A percentile compares a stretch with the other conserved stretches of the same genome.
phyloP scores from a whole-genome alignment of 371 early-diverging fungal species.

The Thermomucor indicae-seudaticae region DNA sequence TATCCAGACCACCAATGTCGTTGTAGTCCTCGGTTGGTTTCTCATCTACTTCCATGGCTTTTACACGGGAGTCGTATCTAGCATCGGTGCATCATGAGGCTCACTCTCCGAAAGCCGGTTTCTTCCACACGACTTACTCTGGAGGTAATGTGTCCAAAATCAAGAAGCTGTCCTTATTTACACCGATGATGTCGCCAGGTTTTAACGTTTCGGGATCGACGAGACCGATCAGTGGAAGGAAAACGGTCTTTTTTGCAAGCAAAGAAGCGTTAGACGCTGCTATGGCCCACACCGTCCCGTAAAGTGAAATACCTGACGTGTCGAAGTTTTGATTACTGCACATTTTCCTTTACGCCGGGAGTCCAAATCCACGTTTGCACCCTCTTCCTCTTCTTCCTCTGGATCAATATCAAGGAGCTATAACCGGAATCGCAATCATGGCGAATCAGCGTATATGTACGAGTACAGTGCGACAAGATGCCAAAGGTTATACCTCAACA shows the following conservation, averaged over 20 bases:
- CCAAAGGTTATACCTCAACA: slow-evolving; percentile 97
- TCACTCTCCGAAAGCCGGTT: background rate
- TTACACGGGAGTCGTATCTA: slow-evolving; percentile 98
- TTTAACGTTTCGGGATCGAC: slow-evolving; percentile 91
- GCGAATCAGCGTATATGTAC: no score
- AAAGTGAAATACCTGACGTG: slow-evolving; percentile 96
- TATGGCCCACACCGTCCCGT: slow-evolving; percentile 4
- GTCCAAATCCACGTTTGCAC: slow-evolving; percentile 92
- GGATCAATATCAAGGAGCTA: slow-evolving; percentile 93
- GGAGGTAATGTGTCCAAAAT: slow-evolving; percentile 98
- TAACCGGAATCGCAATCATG: no score
- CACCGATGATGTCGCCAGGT: slow-evolving; percentile 99
- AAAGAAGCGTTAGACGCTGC: background rate
- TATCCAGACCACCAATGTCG: slow-evolving; percentile 27
- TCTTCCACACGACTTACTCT: slow-evolving; percentile 59
- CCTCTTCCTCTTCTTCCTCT: slow-evolving; percentile 87
- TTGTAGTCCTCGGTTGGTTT: slow-evolving; percentile 99
- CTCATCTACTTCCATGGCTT: slow-evolving; percentile 99
- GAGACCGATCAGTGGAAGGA: slow-evolving; percentile 97
- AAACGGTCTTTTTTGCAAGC: slow-evolving; percentile 69
- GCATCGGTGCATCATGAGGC: background rate
- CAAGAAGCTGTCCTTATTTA: slow-evolving; percentile 99
- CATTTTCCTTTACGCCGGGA: slow-evolving; percentile 94
- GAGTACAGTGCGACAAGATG: no score
- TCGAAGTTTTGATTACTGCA: slow-evolving; percentile 97